Conservation (phyloP, 2,329 filamentous ascomycete genomes). For the Trichoderma simmonsii region DNA sequence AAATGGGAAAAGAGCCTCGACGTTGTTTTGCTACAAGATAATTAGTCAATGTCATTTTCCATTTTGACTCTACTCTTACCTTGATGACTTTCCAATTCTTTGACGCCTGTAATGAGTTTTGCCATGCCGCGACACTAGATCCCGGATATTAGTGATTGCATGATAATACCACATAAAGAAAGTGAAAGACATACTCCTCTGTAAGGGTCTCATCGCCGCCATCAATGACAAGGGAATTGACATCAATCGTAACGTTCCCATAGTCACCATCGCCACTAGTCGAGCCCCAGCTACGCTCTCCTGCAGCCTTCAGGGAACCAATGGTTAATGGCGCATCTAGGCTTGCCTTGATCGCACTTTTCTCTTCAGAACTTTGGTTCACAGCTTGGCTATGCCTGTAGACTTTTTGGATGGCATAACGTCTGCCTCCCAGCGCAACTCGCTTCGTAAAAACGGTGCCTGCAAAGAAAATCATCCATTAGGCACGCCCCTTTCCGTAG, state of each 20-base stretch:
- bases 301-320: background rate
- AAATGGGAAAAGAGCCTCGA: background rate
- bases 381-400: background rate
- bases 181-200: background rate
- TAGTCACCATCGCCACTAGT: background rate
- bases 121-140: background rate
- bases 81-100: background rate
- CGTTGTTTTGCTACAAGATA: background rate
- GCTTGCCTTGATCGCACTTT: background rate
- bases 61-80: background rate
- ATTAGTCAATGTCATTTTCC: background rate
- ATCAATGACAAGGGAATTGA: background rate
- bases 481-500: background rate
- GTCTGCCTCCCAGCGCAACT: background rate
- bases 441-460: background rate
- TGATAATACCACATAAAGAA: background rate
- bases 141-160: background rate
- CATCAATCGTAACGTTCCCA: background rate
- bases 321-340: background rate
- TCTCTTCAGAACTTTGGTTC: background rate
- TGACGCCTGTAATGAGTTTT: background rate
- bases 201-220: background rate
- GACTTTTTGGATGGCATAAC: background rate
- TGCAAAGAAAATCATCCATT: background rate
- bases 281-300: background rate